These are phyloP conservation scores for Pilasporangium apinafurcum DNA, from an alignment of 352 stramenopile species.

Conservation along the genomic window DNA sequence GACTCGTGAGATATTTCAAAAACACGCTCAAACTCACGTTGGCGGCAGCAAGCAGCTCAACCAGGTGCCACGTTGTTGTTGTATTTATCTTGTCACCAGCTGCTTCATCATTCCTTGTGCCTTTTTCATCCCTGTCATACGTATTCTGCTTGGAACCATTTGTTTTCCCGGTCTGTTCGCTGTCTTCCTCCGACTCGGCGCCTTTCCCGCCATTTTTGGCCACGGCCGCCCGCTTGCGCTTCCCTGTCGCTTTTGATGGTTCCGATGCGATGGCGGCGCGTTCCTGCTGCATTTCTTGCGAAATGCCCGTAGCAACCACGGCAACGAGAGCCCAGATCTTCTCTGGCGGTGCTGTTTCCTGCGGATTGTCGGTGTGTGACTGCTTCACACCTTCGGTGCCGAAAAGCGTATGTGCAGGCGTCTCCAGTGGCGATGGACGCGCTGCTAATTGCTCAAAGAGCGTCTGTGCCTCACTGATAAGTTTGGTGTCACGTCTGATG, in stretches of 20 bases:
- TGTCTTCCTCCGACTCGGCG: background rate
- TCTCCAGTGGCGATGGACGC: background rate
- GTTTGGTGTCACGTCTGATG: slow-evolving; percentile 12
- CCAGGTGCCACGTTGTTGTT: slow-evolving; percentile 16
- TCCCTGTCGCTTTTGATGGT: slow-evolving; percentile 1
- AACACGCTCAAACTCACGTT: slow-evolving; percentile 60
- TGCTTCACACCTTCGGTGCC: background rate
- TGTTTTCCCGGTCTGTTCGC: too few relatives aligned
- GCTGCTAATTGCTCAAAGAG: slow-evolving; percentile 39
- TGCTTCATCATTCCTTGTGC: background rate
- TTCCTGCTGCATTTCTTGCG: slow-evolving; percentile 27
- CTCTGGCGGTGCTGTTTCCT: slow-evolving; percentile 7
- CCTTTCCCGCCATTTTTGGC: background rate
- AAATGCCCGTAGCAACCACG: slow-evolving; percentile 33
- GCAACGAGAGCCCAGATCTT: slow-evolving; percentile 41
- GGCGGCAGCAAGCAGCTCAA: slow-evolving; percentile 34
- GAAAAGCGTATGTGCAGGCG: background rate
- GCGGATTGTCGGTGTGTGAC: slow-evolving; percentile 8
- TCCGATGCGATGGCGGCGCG: too few relatives aligned
- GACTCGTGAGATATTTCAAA: slow-evolving; percentile 61
- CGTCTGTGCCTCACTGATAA: slow-evolving; percentile 22
- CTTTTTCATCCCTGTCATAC: too few relatives aligned
- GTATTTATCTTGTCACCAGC: background rate
- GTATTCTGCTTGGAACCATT: too few relatives aligned
- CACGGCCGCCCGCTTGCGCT: background rate